A percentile compares a stretch with the other conserved stretches of the same genome.
Evolutionary conservation across 163 green algal genomes (phyloP).

Genomic region (Smithsoniella earleae): DNA sequence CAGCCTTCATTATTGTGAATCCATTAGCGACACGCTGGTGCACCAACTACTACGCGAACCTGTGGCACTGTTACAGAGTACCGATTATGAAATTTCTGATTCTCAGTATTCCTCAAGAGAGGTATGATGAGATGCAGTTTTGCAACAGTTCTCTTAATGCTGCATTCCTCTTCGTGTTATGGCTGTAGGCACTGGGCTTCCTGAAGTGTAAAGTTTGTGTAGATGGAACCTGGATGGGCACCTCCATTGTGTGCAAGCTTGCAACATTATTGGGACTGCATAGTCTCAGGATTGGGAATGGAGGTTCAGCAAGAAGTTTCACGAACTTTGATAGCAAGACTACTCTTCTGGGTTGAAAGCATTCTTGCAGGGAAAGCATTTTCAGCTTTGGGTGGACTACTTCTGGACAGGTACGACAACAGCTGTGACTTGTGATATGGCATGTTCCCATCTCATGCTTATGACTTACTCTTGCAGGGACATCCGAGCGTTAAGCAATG

Average conservation of each 20-base stretch:
- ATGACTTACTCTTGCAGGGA: neutral
- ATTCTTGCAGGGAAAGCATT: neutral
- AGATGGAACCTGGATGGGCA: constrained; percentile 13
- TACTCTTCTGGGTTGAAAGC: neutral
- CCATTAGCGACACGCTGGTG: neutral
- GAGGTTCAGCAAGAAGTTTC: constrained; percentile 27
- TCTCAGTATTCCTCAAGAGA: constrained; percentile 1
- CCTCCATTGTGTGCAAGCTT: constrained; percentile 8
- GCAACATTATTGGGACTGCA: constrained; percentile 17
- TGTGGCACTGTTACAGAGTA: neutral
- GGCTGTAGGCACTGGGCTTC: neutral
- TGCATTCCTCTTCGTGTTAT: neutral
- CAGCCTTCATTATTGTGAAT: constrained; percentile 16
- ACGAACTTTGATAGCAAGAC: neutral
- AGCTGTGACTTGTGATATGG: no score
- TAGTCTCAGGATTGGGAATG: neutral
- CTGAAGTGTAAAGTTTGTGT: neutral
- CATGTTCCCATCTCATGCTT: neutral
- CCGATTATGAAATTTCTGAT: neutral
- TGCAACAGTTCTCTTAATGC: neutral
- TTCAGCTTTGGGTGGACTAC: constrained; percentile 9
- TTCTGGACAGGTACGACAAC: constrained; percentile 6
- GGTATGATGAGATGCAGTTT: neutral
- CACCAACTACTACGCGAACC: constrained; percentile 14
- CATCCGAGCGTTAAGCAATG: constrained; percentile 4